Evolutionary conservation across 768 basidiomycete genomes (phyloP), one percentile per base, ranked within the genome.

Genomic region (Naganishia onofrii): DNA sequence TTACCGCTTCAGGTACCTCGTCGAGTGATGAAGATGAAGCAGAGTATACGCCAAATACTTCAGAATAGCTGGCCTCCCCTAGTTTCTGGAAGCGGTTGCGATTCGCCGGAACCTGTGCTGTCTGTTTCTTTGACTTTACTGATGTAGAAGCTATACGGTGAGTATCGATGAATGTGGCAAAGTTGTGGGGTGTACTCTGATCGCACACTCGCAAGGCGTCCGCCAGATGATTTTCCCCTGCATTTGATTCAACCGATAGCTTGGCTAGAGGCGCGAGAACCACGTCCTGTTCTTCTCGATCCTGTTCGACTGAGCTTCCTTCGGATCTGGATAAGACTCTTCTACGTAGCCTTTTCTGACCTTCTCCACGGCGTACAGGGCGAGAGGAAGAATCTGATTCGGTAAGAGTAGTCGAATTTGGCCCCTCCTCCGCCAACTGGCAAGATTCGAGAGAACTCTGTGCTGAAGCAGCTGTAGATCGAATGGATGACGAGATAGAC

Each of bases 41-140:
- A 19, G 67, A 56, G 52, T 42, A 68, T 6, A 36, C 23, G 58
- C 90, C 90, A 79, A 92, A 99, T 32, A 99, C 96, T 77, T 99
- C 96, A 0, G 92, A 95, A 80, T 90, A 99, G 58, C 90, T 92
- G 8, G 96, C 96, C 82, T 99, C 96, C 51, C 95, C 95, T 55
- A 97, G 88, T 81, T 99, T 99, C 73, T 82, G 84, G 81, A 93
- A 92, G 7, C 19, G 29, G 46, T 69, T 69, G 10, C 23, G 15
- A 1, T 19, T 2, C 23, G 32, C 9, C 34, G 48, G 13, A 1
- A 34, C n/a, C 23, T 26, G 48, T 54, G 34, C 21, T 54, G 52
- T 31, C 8, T 10, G 0, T 42, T 26, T 53, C 29, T 42, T 19
- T 26, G 17, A 32, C 42, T 4, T 36, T 36, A n/a, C 36, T 21